Conservation (phyloP, 352 stramenopile species). For the Phytophthora colocasiae region DNA sequence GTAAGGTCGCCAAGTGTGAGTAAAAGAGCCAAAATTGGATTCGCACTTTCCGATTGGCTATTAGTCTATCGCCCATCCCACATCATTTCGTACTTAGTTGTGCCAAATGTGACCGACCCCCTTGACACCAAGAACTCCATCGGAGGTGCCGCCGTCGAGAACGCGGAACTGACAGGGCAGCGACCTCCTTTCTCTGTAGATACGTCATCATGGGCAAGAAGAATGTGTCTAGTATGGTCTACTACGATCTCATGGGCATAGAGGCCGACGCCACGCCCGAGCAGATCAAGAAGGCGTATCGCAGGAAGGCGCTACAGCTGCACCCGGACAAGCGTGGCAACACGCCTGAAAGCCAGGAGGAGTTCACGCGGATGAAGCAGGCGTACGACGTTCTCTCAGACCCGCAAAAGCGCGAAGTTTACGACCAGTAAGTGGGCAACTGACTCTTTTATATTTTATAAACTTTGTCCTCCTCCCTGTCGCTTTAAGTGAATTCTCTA, state of each 20-base stretch:
- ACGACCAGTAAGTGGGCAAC: slow-evolving; percentile 63
- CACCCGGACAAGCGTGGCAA: slow-evolving; percentile 92
- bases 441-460: not conserved
- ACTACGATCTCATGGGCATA: slow-evolving; percentile 89
- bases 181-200: slow-evolving; percentile 1
- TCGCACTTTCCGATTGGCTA: slow-evolving; percentile 16
- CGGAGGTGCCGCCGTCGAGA: slow-evolving; percentile 3
- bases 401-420: slow-evolving; percentile 83
- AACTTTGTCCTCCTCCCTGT: not conserved
- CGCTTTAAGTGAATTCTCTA: slow-evolving; percentile 10
- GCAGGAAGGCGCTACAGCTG: slow-evolving; percentile 91
- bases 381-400: slow-evolving; percentile 95
- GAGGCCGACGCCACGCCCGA: slow-evolving; percentile 73
- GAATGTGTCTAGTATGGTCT: slow-evolving; percentile 75
- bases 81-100: slow-evolving; percentile 29
- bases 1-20: slow-evolving; percentile 11
- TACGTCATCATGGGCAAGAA: slow-evolving; percentile 50
- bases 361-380: slow-evolving; percentile 93
- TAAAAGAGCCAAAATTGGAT: slow-evolving; percentile 25
- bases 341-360: slow-evolving; percentile 82
- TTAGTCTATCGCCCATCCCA: slow-evolving; percentile 17
- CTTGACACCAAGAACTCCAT: slow-evolving; percentile 22
- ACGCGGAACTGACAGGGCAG: not conserved
- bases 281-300: slow-evolving; percentile 94
- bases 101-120: slow-evolving; percentile 24